phyloP scores from a whole-genome alignment of 129 eudicot species.

The Deinandra increscens region DNA sequence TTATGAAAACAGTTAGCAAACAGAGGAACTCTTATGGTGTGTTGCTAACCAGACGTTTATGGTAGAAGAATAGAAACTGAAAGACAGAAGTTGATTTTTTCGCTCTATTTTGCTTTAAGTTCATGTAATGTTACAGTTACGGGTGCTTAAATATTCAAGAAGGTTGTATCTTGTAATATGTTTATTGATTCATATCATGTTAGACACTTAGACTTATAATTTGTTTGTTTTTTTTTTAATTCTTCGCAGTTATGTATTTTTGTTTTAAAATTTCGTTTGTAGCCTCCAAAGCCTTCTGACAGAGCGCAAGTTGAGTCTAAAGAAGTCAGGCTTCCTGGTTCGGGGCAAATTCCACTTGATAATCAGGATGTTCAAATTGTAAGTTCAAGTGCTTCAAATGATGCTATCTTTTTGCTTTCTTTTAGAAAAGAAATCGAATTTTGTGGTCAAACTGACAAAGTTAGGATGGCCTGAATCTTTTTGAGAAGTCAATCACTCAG shows the following conservation, averaged over 20 bases:
- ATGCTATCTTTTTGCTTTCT: slow-evolving; percentile 16
- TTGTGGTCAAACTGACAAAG: slow-evolving; percentile 3
- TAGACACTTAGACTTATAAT: neutral
- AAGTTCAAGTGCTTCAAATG: slow-evolving; percentile 30
- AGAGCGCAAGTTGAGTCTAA: slow-evolving; percentile 81
- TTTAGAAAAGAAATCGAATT: slow-evolving; percentile 14
- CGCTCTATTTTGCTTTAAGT: neutral
- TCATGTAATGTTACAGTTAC: neutral
- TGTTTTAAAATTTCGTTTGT: slow-evolving; percentile 22
- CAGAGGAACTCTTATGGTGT: neutral
- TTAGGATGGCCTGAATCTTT: neutral
- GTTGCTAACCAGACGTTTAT: neutral
- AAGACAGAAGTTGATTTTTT: slow-evolving; percentile 3
- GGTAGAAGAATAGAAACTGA: neutral
- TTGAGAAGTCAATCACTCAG: neutral
- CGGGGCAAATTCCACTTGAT: slow-evolving; percentile 75
- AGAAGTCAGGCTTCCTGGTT: slow-evolving; percentile 92
- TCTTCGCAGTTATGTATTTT: neutral
- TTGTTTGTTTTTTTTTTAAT: neutral
- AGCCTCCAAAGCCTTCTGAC: slow-evolving; percentile 90
- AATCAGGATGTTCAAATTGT: slow-evolving; percentile 98
- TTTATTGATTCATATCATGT: slow-evolving; percentile 2
- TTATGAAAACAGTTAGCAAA: neutral
- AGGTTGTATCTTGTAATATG: slow-evolving; percentile 4
- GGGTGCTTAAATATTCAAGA: neutral